phyloP scores from a whole-genome alignment of 2,329 filamentous ascomycete species.

The Fusarium duplospermum region DNA sequence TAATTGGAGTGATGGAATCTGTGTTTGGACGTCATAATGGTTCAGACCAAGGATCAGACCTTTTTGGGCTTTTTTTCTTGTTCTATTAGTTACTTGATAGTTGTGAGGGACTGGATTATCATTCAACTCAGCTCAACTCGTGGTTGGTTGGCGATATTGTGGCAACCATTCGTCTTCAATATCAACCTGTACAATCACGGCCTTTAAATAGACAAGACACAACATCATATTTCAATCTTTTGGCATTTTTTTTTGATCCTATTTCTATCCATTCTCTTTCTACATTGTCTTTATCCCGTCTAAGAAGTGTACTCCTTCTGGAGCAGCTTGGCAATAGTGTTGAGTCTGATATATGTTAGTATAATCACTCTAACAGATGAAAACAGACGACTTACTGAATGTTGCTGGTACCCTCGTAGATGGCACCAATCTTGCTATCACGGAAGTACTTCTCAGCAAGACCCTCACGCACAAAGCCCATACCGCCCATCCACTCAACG shows the following conservation, averaged over 20 bases:
- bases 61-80: not conserved
- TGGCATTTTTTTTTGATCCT: slow-evolving; percentile 28
- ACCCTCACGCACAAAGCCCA: slow-evolving; percentile 97
- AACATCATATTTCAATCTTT: slow-evolving; percentile 8
- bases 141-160: not conserved
- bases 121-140: not conserved
- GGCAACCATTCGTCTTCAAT: not conserved
- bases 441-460: slow-evolving; percentile 98
- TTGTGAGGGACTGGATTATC: not conserved
- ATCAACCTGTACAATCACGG: not conserved
- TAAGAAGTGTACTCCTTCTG: slow-evolving; percentile 70
- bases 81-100: not conserved
- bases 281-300: slow-evolving; percentile 12
- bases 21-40: not conserved
- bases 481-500: slow-evolving; percentile 99
- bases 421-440: slow-evolving; percentile 98
- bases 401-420: slow-evolving; percentile 92
- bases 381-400: slow-evolving; percentile 66
- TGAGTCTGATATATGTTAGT: slow-evolving; percentile 57
- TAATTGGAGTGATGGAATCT: not conserved
- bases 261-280: slow-evolving; percentile 20
- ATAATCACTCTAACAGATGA: not conserved
- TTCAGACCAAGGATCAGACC: not conserved
- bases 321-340: slow-evolving; percentile 72
- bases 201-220: not conserved